These are phyloP conservation scores for Moricandia arvensis DNA, from an alignment of 345 rosid species.

Conservation along the genomic window DNA sequence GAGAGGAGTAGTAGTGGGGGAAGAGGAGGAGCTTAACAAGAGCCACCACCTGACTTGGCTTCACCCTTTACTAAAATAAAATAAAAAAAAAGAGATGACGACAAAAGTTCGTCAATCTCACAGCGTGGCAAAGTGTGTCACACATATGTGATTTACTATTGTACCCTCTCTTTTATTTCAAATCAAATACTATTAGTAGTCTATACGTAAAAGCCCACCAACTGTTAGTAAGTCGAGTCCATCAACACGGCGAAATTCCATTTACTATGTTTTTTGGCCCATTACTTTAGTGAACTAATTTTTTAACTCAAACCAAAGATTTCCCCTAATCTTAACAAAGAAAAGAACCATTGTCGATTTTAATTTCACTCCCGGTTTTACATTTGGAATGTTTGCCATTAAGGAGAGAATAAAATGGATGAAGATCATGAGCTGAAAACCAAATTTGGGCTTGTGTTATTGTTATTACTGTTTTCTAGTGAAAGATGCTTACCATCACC, in stretches of 20 bases:
- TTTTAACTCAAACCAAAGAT: no score
- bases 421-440: constrained; percentile 90
- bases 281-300: not conserved
- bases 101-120: not conserved
- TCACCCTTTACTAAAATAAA: not conserved
- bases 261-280: not conserved
- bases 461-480: no score
- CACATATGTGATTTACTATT: not conserved
- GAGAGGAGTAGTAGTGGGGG: not conserved
- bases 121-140: not conserved
- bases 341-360: no score
- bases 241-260: not conserved
- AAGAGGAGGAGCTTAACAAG: not conserved
- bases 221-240: not conserved
- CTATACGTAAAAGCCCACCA: not conserved
- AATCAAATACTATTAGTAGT: no score
- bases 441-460: constrained; percentile 87
- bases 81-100: not conserved
- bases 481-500: constrained; percentile 66
- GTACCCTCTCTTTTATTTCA: not conserved
- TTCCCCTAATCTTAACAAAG: no score
- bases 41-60: constrained; percentile 24
- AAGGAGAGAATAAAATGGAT: constrained; percentile 95
- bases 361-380: not conserved
- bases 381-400: constrained; percentile 54